These are phyloP conservation scores for Pythium myriotylum DNA, from an alignment of 352 stramenopile genomes.

Conservation along the genomic window DNA sequence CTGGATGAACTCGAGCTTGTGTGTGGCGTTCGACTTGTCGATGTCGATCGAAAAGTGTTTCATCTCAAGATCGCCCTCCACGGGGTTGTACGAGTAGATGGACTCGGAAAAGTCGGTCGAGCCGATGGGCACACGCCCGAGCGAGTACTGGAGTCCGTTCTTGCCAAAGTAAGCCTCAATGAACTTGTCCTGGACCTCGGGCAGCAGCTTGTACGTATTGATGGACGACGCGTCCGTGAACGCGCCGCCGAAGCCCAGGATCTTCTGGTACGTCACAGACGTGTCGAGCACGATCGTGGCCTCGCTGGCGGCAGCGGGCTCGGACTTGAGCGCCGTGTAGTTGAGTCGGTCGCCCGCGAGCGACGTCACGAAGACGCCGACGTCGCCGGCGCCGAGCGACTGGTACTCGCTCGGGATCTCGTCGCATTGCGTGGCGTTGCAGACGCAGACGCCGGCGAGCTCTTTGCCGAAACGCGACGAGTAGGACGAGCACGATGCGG, in stretches of 20 bases:
- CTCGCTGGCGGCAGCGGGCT: constrained; percentile 9
- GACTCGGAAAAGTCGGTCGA: constrained; percentile 86
- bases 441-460: constrained; percentile 59
- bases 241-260: constrained; percentile 87
- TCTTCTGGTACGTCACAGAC: constrained; percentile 66
- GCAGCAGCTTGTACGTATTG: constrained; percentile 71
- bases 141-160: constrained; percentile 79
- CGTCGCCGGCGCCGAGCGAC: constrained; percentile 32
- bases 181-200: constrained; percentile 60
- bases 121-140: constrained; percentile 84
- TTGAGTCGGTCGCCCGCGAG: constrained; percentile 46
- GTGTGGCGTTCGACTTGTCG: constrained; percentile 55
- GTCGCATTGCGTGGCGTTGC: constrained; percentile 53
- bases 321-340: constrained; percentile 31
- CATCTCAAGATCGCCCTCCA: constrained; percentile 79
- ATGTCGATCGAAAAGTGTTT: constrained; percentile 83
- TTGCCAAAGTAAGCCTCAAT: constrained; percentile 83
- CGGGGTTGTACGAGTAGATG: constrained; percentile 88
- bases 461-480: constrained; percentile 47
- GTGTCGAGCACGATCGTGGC: constrained; percentile 52
- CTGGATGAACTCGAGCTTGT: constrained; percentile 80
- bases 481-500: constrained; percentile 24
- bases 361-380: constrained; percentile 55
- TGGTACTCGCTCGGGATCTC: constrained; percentile 52
- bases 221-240: constrained; percentile 88